phyloP scores from a whole-genome alignment of 306 rosid genomes.

The Phaseolus lunatus region DNA sequence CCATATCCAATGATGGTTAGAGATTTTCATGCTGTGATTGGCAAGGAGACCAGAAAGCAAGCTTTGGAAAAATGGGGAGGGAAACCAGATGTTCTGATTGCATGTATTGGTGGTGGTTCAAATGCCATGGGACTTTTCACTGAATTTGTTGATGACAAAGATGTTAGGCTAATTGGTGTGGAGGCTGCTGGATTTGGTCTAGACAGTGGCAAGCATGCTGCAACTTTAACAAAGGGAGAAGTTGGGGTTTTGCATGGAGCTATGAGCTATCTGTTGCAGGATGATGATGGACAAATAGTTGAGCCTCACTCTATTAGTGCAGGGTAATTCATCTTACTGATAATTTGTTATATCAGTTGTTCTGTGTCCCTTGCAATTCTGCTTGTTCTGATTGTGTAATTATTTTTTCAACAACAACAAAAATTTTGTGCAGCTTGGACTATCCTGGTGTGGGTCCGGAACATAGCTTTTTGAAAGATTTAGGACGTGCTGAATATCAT shows the following conservation, averaged over 20 bases:
- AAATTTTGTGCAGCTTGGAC: slow-evolving; percentile 72
- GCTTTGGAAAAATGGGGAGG: slow-evolving; percentile 99
- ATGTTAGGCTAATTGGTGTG: slow-evolving; percentile 84
- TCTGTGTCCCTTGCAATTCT: slow-evolving; percentile 6
- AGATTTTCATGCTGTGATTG: slow-evolving; percentile 92
- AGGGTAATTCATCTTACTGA: slow-evolving; percentile 63
- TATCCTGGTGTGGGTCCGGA: slow-evolving; percentile 99
- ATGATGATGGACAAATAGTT: slow-evolving; percentile 92
- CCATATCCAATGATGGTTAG: slow-evolving; percentile 99
- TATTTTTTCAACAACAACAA: neutral
- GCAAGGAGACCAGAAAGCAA: slow-evolving; percentile 91
- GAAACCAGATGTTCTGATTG: slow-evolving; percentile 86
- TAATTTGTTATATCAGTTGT: slow-evolving; percentile 15
- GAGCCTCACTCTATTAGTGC: slow-evolving; percentile 99
- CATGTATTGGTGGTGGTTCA: slow-evolving; percentile 97
- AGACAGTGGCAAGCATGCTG: slow-evolving; percentile 97
- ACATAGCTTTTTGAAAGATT: slow-evolving; percentile 90
- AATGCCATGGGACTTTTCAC: slow-evolving; percentile 96
- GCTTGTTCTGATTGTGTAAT: slow-evolving; percentile 36
- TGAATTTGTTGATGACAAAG: slow-evolving; percentile 83
- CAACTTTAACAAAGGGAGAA: slow-evolving; percentile 89
- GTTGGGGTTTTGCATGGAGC: slow-evolving; percentile 97
- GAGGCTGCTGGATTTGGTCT: slow-evolving; percentile 98
- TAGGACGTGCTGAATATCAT: slow-evolving; percentile 86
- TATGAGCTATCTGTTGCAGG: slow-evolving; percentile 95